Evolutionary conservation across 2,329 filamentous ascomycete genomes (phyloP).

Genomic region (Coniochaeta sp.): DNA sequence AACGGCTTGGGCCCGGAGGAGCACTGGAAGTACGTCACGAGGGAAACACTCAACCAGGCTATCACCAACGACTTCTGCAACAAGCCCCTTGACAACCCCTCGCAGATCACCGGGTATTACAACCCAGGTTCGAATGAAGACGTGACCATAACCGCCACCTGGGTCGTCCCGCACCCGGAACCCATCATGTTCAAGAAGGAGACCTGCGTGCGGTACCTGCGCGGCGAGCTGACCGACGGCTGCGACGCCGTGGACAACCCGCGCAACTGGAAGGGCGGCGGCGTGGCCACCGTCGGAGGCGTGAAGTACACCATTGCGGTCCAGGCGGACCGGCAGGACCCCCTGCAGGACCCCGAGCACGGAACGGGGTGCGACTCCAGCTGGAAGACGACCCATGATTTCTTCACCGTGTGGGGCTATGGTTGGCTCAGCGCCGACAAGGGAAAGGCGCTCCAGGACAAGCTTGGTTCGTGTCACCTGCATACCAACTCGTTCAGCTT

Average conservation of each 20-base stretch:
- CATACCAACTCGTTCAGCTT: background rate
- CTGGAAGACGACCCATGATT: background rate
- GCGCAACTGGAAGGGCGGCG: background rate
- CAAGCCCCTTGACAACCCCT: background rate
- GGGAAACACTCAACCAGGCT: background rate
- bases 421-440: background rate
- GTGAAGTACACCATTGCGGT: background rate
- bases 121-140: background rate
- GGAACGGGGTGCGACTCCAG: background rate
- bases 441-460: background rate
- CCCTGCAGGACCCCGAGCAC: background rate
- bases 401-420: background rate
- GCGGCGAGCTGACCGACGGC: background rate
- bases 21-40: background rate
- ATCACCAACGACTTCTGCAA: conserved; percentile 1
- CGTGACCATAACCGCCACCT: background rate
- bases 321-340: background rate
- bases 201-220: background rate
- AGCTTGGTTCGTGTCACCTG: background rate
- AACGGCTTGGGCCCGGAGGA: background rate
- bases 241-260: background rate
- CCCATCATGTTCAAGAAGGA: background rate
- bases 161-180: background rate
- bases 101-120: background rate
- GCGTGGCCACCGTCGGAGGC: background rate